Evolutionary conservation across 2,329 filamentous ascomycete genomes (phyloP), one percentile per base, ranked within the genome.

Genomic region (Paecilomyces sp.): DNA sequence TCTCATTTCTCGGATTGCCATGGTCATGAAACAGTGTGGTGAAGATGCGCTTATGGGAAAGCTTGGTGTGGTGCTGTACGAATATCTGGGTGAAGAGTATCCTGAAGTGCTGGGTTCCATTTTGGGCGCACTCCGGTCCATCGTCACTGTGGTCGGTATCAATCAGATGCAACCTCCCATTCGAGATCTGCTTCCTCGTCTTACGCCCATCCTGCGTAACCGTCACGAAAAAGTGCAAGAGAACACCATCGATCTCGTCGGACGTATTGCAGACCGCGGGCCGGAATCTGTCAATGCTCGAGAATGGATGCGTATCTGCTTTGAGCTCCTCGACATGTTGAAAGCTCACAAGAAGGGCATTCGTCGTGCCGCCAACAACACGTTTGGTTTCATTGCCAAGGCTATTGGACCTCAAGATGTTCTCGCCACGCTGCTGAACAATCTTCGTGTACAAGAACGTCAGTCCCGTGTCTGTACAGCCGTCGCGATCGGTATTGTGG

Each of bases 341-440:
- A 99, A 99, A 78, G 94, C 94, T 6, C 94, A 99, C 82, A 99
- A 99, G 80, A 99, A 99, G 83, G 95, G 94, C 65, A 99, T 99
- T 67, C 90, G 94, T 65, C 89, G 94, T 75, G 94, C 94, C 24
- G 95, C 94, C 68, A 99, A 99, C 85, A 99, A 99, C 81, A 99
- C 94, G 0, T 99, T 99, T 70, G 94, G 94, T 74, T 99, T 97
- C 83, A 99, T 99, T 70, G 94, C 94, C 73, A 99, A 99, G 79
- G 94, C 94, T 61, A 99, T 99, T 69, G 94, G 94, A 66, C 94
- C 94, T 12, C 93, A 97, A 76, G 94, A 99, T 79, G 94, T 99
- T 28, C 81, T 99, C 60, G 92, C 94, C 3, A 97, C 94, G 0
- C 82, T 99, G 15, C 85, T 99, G 63, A 97, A 97, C 84, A 99